Evolutionary conservation across 2,329 filamentous ascomycete species (phyloP), one percentile per base, ranked within the genome.

Genomic region (Chrysoporthe austroafricana): DNA sequence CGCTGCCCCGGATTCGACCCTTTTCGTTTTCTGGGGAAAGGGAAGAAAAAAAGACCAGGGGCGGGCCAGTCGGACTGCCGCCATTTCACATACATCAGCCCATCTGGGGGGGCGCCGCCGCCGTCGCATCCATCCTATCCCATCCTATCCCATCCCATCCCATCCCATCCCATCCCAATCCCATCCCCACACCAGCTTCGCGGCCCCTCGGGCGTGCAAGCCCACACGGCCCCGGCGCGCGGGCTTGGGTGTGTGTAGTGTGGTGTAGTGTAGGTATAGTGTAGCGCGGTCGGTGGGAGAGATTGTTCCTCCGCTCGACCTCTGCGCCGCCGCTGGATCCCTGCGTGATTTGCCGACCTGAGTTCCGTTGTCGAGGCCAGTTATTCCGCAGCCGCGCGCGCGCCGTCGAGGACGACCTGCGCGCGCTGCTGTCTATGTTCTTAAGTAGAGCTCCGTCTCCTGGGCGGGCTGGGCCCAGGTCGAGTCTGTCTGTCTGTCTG

Each of bases 231-330:
- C 26, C 26, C 26, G 26, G 26, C 26, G 26, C 2, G 26, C 26
- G 26, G 26, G 26, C 26, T 26, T 26, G 26, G 26, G 26, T 26
- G 26, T 26, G 26, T 26, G 26, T 26, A 26, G 26, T 26, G 26
- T 26, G 2, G 26, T 26, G 26, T 26, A 26, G 26, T 26, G 26
- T 26, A 26, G 26, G 26, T 26, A 26, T 57, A 36, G 52, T 57
- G 54, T 39, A 39, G 36, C 50, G 50, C 14, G 48, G 13, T 26
- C 14, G 14, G 57, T 36, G 57, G 57, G 57, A 60, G 39, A 60
- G 57, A 61, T 61, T 61, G 59, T 61, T 61, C 59, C 59, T 61
- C 59, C 59, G 59, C 39, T 3, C 11, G 59, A 42, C 32, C n/a
- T 9, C 21, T 34, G 13, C 4, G 16, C 18, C 42, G 14, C 14